Base-by-base conservation (phyloP, 1,284 basidiomycete genomes). In the Mycena sp. region DNA sequence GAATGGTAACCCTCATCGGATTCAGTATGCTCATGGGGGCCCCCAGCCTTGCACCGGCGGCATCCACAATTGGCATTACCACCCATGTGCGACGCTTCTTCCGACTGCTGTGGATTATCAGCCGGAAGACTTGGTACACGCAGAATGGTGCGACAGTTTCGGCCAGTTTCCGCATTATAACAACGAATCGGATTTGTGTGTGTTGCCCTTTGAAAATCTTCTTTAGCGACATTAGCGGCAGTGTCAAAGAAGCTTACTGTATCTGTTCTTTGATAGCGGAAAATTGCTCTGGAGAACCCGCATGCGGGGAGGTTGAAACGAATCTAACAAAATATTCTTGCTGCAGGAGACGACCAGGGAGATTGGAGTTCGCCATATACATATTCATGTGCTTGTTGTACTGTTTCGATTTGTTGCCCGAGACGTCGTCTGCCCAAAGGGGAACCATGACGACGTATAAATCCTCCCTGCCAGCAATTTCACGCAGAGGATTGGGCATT, bases 301-400 rank as follows among this genome's bases (percentile, higher is more conserved):
- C 65, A 32, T 67, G 53, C 7, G 61, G 61, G 1, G 65, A 67
- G 5, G 54, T 57, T 1, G 57, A 63, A n/a, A 67, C 53, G 16
- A 57, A 67, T 4, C 41, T 48, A 23, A 67, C 49, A 21, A 51
- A 38, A 21, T 49, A 66, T 28, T 66, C 64, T 23, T 67, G 65
- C 35, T 67, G 61, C 6, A 67, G 53, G 1, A 67, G 43, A 3
- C 25, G 53, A 10, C 65, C 65, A 4, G 65, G 65, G 3, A 67
- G 26, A 25, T 32, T 35, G 0, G 21, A 21, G 25, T 57, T 58
- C 1, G 21, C 55, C 17, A 25, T 30, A 43, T 73, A 73, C 26
- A 67, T 62, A 25, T 72, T 73, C 11, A 67, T 64, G 45, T 73
- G 71, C 54, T 72, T 72, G 63, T 73, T 70, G 32, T 69, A 72